Percentiles rank a stretch among this genome's conserved stretches.
Evolutionary conservation across 1,284 basidiomycete species (phyloP).

Genomic region (Salmacisia buchloeana): DNA sequence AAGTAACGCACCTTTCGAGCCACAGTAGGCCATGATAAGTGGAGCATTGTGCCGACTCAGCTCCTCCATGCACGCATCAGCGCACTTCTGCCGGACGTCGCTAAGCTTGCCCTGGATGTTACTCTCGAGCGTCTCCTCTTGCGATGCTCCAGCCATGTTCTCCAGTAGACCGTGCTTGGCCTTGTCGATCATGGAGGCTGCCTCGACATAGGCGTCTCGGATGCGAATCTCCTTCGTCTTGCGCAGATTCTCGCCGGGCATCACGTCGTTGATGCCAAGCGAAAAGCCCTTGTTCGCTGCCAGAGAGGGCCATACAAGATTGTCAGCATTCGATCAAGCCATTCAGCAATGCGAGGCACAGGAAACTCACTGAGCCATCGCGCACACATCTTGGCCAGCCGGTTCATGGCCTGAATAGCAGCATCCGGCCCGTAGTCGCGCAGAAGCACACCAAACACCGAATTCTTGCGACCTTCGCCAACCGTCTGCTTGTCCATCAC

Average conservation of each 20-base stretch:
- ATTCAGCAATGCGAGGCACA: neutral
- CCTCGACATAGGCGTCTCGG: conserved; percentile 80
- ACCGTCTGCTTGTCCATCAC: conserved; percentile 99
- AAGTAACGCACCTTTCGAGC: conserved; percentile 81
- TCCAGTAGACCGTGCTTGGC: conserved; percentile 90
- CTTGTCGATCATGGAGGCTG: conserved; percentile 75
- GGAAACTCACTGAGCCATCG: conserved; percentile 69
- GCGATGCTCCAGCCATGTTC: conserved; percentile 92
- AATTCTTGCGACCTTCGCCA: conserved; percentile 98
- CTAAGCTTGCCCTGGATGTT: conserved; percentile 89
- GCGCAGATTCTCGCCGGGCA: conserved; percentile 78
- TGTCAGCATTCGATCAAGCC: neutral
- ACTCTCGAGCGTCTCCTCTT: conserved; percentile 93
- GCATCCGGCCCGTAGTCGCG: conserved; percentile 94
- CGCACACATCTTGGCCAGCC: conserved; percentile 89
- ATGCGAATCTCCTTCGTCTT: conserved; percentile 80
- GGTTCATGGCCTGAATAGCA: conserved; percentile 91
- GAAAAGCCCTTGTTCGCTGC: conserved; percentile 92
- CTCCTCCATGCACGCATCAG: conserved; percentile 97
- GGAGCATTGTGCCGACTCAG: conserved; percentile 93
- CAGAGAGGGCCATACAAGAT: conserved; percentile 46
- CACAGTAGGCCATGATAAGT: conserved; percentile 97
- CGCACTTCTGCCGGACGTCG: conserved; percentile 89
- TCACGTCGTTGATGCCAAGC: conserved; percentile 97
- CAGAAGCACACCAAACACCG: conserved; percentile 95